Base-by-base conservation (phyloP, 2,329 filamentous ascomycete species). In the Penicillium occitanis region DNA sequence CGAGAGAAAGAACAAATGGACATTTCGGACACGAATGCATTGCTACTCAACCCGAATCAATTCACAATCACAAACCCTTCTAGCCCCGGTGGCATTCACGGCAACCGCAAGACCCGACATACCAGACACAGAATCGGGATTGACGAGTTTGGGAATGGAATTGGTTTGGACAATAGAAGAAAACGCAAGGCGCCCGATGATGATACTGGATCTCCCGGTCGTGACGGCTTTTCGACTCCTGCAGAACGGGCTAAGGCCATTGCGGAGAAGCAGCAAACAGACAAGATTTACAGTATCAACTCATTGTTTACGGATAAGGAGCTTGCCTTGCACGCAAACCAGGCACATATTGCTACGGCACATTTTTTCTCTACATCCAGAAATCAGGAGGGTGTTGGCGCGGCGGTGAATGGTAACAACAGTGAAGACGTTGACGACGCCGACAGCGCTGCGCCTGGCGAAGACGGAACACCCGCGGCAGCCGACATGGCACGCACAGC, bases 261-360 rank as follows among this genome's bases (percentile, higher is more conserved):
- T 70, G 74, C 84, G 58, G 82, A 84, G 59, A 79, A 83, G 55
- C 86, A 89, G 69, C 85, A 86, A 70, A 83, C 85, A 68, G 84
- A 86, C 7, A 81, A 86, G 1, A 80, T 83, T 4, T 88, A 88
- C 76, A 87, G 85, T 7, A 83, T 90, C 65, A 83, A 88, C 65
- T 83, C 84, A n/a, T 80, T 90, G 17, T 90, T 90, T 73, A 89
- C 86, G 2, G 87, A 90, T 68, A 89, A 89, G 77, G 87, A 90
- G 74, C 82, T 90, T 63, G 84, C 83, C 61, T 80, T 86, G 74
- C 85, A 87, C 64, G 87, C 86, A 67, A 87, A 88, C 70, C 82
- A 84, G 55, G 87, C 87, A 2, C 85, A 87, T 61, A 80, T 85
- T 35, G 87, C 86, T 5, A 84, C 88, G 0, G 82, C 84, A 3